A percentile compares a stretch with the other conserved stretches of the same genome.
Conservation (phyloP, 176 grass and related monocot genomes). For the Bolboschoenus planiculmis region DNA sequence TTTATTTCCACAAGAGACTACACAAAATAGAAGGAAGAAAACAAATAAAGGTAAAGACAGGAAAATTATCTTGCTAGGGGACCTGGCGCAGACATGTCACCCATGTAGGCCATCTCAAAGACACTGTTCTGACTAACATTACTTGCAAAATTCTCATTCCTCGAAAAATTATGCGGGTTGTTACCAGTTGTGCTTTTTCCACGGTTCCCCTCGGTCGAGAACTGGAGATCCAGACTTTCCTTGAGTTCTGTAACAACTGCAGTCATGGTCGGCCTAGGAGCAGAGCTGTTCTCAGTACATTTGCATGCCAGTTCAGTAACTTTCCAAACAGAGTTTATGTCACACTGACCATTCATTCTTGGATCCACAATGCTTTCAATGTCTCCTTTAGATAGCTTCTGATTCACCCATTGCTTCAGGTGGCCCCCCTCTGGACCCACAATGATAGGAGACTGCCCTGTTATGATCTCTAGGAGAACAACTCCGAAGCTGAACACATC, state of each 20-base stretch:
- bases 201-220: background rate
- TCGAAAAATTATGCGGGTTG: background rate
- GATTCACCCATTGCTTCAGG: conserved; percentile 29
- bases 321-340: conserved; percentile 49
- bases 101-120: background rate
- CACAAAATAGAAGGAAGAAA: background rate
- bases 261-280: conserved; percentile 34
- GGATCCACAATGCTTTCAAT: conserved; percentile 36
- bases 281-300: conserved; percentile 19
- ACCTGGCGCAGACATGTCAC: background rate
- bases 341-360: conserved; percentile 37
- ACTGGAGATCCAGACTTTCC: conserved; percentile 41
- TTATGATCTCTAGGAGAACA: conserved; percentile 42
- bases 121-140: conserved; percentile 3
- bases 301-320: conserved; percentile 22
- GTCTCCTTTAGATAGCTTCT: conserved; percentile 36
- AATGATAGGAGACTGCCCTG: conserved; percentile 29
- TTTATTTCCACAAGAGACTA: background rate
- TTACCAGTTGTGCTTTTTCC: background rate
- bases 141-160: conserved; percentile 3
- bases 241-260: conserved; percentile 33
- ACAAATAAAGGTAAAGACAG: background rate
- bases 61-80: conserved; percentile 7
- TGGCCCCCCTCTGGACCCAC: background rate
- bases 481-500: conserved; percentile 53